Conservation (phyloP, 2,329 filamentous ascomycete species). For the Fusarium palustre region DNA sequence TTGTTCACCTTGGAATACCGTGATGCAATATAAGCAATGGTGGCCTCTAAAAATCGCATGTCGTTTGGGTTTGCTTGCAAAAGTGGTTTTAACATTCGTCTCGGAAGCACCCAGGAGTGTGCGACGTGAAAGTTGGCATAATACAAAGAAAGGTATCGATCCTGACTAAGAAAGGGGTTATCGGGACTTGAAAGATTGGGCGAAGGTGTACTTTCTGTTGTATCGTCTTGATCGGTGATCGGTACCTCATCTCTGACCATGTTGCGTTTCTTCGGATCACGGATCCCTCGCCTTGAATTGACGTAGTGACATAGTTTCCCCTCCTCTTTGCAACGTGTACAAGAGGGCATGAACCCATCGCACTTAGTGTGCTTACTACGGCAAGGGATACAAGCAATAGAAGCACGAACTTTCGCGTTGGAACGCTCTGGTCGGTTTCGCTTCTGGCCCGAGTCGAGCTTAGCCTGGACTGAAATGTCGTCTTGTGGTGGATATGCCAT, state of each 20-base stretch:
- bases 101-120: constrained; percentile 43
- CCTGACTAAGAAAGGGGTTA: constrained; percentile 6
- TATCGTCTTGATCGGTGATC: constrained; percentile 4
- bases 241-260: constrained; percentile 18
- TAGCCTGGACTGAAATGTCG: constrained; percentile 7
- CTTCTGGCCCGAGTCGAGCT: constrained; percentile 6
- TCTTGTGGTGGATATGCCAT: constrained; percentile 28
- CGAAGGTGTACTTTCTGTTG: constrained; percentile 21
- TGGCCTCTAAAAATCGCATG: constrained; percentile 18
- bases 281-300: constrained; percentile 39
- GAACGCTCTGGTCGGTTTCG: constrained; percentile 27
- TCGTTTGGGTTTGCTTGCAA: constrained; percentile 6
- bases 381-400: constrained; percentile 41
- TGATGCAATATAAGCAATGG: constrained; percentile 42
- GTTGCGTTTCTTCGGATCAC: constrained; percentile 30
- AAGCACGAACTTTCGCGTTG: constrained; percentile 35
- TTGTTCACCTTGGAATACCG: constrained; percentile 29
- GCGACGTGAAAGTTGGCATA: constrained; percentile 43
- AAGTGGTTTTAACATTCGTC: constrained; percentile 15
- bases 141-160: constrained; percentile 37
- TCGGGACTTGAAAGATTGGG: constrained; percentile 10
- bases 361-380: constrained; percentile 42
- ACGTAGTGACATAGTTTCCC: constrained; percentile 31
- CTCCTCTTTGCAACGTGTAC: constrained; percentile 37
- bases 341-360: constrained; percentile 33